A percentile compares a stretch with the other conserved stretches of the same genome.
phyloP scores from a whole-genome alignment of 257 asterid species.

The Phtheirospermum japonicum region DNA sequence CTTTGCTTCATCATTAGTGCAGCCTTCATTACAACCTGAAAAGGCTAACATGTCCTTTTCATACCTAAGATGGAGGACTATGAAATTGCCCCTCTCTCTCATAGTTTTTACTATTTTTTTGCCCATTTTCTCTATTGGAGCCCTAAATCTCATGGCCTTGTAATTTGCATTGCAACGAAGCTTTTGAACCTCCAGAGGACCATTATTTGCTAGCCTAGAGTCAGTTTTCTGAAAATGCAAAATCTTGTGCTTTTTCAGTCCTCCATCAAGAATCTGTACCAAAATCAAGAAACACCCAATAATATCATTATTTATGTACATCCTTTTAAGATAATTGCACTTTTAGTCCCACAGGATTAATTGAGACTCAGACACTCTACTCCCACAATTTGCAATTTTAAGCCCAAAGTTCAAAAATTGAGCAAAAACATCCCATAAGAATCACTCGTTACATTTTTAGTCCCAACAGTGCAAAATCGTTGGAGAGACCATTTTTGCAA shows the following conservation, averaged over 20 bases:
- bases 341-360: too few relatives aligned
- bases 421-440: too few relatives aligned
- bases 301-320: not conserved
- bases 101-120: conserved; percentile 4
- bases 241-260: conserved; percentile 9
- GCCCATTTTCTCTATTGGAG: conserved; percentile 15
- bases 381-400: too few relatives aligned
- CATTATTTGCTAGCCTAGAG: conserved; percentile 7
- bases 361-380: too few relatives aligned
- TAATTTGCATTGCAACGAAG: conserved; percentile 12
- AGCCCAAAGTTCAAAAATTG: too few relatives aligned
- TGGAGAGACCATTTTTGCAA: too few relatives aligned
- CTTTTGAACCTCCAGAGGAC: conserved; percentile 6
- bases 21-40: conserved; percentile 11
- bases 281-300: not conserved
- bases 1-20: conserved; percentile 4
- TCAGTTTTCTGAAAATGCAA: conserved; percentile 17
- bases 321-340: not conserved
- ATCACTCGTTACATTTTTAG: too few relatives aligned
- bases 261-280: conserved; percentile 3
- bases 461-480: too few relatives aligned
- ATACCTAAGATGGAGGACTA: conserved; percentile 18
- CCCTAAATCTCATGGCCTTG: conserved; percentile 1
- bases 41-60: conserved; percentile 18
- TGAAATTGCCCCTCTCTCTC: conserved; percentile 5